These are phyloP conservation scores for Linanthus parryae DNA, from an alignment of 148 eudicot species.

Conservation along the genomic window DNA sequence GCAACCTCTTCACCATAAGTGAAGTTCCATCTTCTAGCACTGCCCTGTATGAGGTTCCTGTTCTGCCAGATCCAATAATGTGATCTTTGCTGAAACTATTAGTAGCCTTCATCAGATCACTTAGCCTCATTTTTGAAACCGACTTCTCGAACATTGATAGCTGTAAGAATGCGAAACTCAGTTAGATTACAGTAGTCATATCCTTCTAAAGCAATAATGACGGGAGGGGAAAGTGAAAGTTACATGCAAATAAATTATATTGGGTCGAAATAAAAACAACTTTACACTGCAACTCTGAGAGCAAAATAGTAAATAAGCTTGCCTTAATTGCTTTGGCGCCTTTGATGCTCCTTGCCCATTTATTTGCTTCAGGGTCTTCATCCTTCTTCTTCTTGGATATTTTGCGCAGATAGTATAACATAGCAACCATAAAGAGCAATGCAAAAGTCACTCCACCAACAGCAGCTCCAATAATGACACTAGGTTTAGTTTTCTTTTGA, in stretches of 20 bases:
- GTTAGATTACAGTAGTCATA: too few species aligned
- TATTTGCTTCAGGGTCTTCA: constrained; percentile 39
- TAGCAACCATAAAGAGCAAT: constrained; percentile 6
- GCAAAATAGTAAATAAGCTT: constrained; percentile 6
- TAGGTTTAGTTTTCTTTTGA: constrained; percentile 15
- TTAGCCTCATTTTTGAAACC: constrained; percentile 37
- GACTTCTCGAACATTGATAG: constrained; percentile 38
- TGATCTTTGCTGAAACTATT: constrained; percentile 36
- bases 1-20: constrained; percentile 39
- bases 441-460: constrained; percentile 24
- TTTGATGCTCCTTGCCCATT: constrained; percentile 40
- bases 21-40: constrained; percentile 33
- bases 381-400: constrained; percentile 31
- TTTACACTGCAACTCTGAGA: neutral
- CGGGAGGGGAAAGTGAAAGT: neutral
- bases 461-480: constrained; percentile 20
- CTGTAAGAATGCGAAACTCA: constrained; percentile 9
- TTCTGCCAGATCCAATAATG: constrained; percentile 32
- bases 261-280: too few species aligned
- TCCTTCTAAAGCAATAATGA: neutral
- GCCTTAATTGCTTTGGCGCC: constrained; percentile 38
- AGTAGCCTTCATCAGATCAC: constrained; percentile 53
- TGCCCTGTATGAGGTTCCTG: constrained; percentile 43
- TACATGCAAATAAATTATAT: too few species aligned
- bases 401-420: constrained; percentile 18